Evolutionary conservation across 2,329 filamentous ascomycete genomes (phyloP).

Genomic region (Geosmithia flava): DNA sequence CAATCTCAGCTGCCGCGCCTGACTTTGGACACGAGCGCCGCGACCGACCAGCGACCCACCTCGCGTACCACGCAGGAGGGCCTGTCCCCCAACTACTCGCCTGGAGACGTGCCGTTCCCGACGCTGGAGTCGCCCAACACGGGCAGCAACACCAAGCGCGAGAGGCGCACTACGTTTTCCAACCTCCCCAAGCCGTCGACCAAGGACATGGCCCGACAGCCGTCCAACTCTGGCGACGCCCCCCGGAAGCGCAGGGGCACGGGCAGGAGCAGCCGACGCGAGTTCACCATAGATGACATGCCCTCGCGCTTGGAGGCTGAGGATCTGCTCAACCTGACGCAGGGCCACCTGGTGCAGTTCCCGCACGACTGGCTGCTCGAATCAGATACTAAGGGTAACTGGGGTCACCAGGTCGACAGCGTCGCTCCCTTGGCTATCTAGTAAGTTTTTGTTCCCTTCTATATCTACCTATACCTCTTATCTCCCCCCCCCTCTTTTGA

Average conservation of each 20-base stretch:
- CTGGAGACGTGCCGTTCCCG: constrained; percentile 33
- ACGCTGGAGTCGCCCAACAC: constrained; percentile 25
- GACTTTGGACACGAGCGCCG: background rate
- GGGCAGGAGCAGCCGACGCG: constrained; percentile 55
- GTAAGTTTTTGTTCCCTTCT: constrained; percentile 37
- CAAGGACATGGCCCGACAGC: constrained; percentile 17
- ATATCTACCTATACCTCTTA: background rate
- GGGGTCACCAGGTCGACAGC: constrained; percentile 93
- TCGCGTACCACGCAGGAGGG: constrained; percentile 13
- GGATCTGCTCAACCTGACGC: constrained; percentile 66
- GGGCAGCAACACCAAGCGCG: constrained; percentile 23
- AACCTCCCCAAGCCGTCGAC: constrained; percentile 34
- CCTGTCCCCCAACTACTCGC: constrained; percentile 27
- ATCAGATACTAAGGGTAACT: constrained; percentile 88
- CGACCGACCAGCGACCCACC: constrained; percentile 2
- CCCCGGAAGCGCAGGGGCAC: constrained; percentile 54
- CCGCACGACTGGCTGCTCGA: constrained; percentile 92
- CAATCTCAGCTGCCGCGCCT: background rate
- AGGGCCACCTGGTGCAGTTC: constrained; percentile 83
- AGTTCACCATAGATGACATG: constrained; percentile 61
- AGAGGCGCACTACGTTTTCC: constrained; percentile 45
- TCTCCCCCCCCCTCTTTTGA: background rate
- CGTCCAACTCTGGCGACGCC: constrained; percentile 20
- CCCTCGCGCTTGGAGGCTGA: constrained; percentile 67
- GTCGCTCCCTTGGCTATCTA: constrained; percentile 96